phyloP scores from a whole-genome alignment of 495 filamentous ascomycete genomes.

The Amphirosellinia nigrospora region DNA sequence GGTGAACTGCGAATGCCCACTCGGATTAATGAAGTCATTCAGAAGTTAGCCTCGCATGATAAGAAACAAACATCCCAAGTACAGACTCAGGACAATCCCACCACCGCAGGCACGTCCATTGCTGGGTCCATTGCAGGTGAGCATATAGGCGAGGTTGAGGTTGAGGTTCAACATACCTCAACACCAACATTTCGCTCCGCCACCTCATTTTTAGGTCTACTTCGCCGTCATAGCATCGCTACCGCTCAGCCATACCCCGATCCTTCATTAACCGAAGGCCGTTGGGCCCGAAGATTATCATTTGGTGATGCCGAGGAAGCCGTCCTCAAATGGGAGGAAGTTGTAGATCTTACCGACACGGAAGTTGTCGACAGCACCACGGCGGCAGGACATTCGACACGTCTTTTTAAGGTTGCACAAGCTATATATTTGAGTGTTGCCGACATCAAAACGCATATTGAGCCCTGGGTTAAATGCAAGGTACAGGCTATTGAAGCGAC shows the following conservation, averaged over 20 bases:
- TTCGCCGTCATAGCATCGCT: slow-evolving; percentile 57
- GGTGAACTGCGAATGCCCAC: slow-evolving; percentile 24
- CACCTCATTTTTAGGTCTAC: slow-evolving; percentile 37
- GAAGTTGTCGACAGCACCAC: slow-evolving; percentile 22
- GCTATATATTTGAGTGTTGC: slow-evolving; percentile 60
- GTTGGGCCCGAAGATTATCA: slow-evolving; percentile 81
- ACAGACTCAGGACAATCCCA: slow-evolving; percentile 31
- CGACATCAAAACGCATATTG: slow-evolving; percentile 56
- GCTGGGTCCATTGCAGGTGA: slow-evolving; percentile 54
- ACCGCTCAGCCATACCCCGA: slow-evolving; percentile 39
- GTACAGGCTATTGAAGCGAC: slow-evolving; percentile 67
- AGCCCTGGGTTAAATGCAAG: slow-evolving; percentile 71
- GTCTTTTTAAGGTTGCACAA: slow-evolving; percentile 63
- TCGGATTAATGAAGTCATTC: slow-evolving; percentile 24
- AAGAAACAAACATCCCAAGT: slow-evolving; percentile 30
- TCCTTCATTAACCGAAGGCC: slow-evolving; percentile 56
- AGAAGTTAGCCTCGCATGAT: slow-evolving; percentile 29
- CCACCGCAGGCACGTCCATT: slow-evolving; percentile 42
- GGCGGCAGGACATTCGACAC: slow-evolving; percentile 41
- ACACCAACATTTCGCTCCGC: slow-evolving; percentile 40
- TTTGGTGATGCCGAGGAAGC: slow-evolving; percentile 91
- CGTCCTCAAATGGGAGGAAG: slow-evolving; percentile 71
- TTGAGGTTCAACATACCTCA: slow-evolving; percentile 49
- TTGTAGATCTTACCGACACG: slow-evolving; percentile 43
- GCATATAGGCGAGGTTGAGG: slow-evolving; percentile 51